Percentiles rank a stretch among this genome's conserved stretches.
Evolutionary conservation across 2,329 filamentous ascomycete species (phyloP).

Genomic region (Xylaria sp.): DNA sequence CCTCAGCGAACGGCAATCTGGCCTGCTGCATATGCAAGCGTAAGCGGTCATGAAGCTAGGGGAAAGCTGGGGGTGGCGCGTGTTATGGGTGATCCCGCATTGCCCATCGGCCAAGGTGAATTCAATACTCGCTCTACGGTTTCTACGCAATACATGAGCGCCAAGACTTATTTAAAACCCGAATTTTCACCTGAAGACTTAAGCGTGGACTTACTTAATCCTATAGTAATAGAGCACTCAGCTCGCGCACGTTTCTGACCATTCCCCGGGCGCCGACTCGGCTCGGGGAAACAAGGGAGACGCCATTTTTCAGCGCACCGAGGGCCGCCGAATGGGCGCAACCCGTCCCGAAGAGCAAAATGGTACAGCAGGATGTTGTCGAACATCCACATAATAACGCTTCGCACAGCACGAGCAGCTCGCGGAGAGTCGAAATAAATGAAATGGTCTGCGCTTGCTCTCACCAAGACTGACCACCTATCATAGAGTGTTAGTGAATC

Average conservation of each 20-base stretch:
- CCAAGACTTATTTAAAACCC: neutral
- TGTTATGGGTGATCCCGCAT: too few species aligned
- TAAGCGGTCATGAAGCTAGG: too few species aligned
- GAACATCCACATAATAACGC: neutral
- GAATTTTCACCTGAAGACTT: neutral
- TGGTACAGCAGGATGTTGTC: neutral
- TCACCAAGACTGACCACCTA: neutral
- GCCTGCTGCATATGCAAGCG: too few species aligned
- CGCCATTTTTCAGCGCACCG: neutral
- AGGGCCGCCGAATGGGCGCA: neutral
- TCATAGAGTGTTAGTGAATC: neutral
- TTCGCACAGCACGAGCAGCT: neutral
- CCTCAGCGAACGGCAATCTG: too few species aligned
- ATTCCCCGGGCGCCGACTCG: constrained; percentile 12
- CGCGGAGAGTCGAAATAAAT: constrained; percentile 1
- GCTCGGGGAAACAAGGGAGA: constrained; percentile 20
- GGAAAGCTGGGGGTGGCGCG: too few species aligned
- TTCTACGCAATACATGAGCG: neutral
- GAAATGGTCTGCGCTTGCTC: neutral
- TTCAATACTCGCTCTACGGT: neutral
- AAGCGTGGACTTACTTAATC: too few species aligned
- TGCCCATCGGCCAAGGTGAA: too few species aligned
- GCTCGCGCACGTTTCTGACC: neutral
- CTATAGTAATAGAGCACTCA: neutral
- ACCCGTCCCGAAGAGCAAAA: neutral